Percentiles rank a stretch among this genome's conserved stretches.
Conservation (phyloP, 441 rosid genomes). For the Mallotus japonicus region DNA sequence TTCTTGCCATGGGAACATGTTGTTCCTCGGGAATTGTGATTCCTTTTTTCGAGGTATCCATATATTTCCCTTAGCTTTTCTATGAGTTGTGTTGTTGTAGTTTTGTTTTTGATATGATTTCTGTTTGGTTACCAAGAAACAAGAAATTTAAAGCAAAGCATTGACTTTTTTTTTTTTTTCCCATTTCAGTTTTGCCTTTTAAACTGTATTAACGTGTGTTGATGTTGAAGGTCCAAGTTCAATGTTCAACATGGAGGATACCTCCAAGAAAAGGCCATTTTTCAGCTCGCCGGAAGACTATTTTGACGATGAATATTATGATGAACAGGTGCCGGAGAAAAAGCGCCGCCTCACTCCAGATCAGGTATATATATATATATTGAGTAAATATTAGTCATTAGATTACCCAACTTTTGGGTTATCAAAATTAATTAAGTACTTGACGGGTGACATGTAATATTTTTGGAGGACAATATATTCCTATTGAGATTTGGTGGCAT, state of each 20-base stretch:
- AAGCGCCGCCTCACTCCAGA: slow-evolving; percentile 85
- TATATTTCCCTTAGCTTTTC: not conserved
- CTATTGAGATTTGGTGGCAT: slow-evolving; percentile 14
- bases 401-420: no score
- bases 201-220: not conserved
- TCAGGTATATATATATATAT: slow-evolving; percentile 44
- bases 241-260: slow-evolving; percentile 57
- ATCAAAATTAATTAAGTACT: no score
- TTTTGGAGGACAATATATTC: slow-evolving; percentile 15
- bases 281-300: slow-evolving; percentile 70
- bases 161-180: no score
- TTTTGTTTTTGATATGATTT: not conserved
- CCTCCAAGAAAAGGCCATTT: slow-evolving; percentile 67
- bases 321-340: slow-evolving; percentile 77
- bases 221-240: slow-evolving; percentile 48
- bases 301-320: slow-evolving; percentile 73
- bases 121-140: slow-evolving; percentile 2
- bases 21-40: slow-evolving; percentile 56
- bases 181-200: no score
- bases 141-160: no score
- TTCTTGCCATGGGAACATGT: slow-evolving; percentile 54
- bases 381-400: no score
- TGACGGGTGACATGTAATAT: not conserved
- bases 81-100: not conserved
- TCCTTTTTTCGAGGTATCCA: slow-evolving; percentile 45